Evolutionary conservation across 1,139 yeast species (phyloP), one percentile per base, ranked within the genome.

Genomic region (Yamadazyma aaseri): DNA sequence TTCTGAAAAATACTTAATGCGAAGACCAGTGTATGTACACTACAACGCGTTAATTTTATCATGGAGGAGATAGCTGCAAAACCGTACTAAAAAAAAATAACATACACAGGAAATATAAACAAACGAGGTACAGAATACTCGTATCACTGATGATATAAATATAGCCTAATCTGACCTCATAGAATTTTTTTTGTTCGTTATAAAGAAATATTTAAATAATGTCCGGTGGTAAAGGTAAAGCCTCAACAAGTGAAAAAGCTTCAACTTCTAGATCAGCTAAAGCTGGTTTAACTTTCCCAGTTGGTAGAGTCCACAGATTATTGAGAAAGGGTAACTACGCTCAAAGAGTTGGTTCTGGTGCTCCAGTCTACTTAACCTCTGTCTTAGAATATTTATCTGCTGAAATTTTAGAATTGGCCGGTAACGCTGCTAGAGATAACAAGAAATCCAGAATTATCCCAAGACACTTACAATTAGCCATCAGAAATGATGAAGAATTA

Each of bases 151-250:
- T 12, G 30, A 28, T 29, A 29, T 29, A 29, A 29, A 28, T 33
- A 33, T 24, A 22, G 10, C 29, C n/a, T 14, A 13, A 14, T 30
- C 36, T 35, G 34, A 35, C 38, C 34, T 29, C 28, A 32, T 32
- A 30, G 26, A 23, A 20, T 26, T 31, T 25, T 27, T 28, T 17
- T 26, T 31, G 22, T 26, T 28, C 28, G 16, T 32, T 28, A 17
- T 28, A 23, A 26, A 23, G 33, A 26, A 17, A 29, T n/a, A n/a
- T n/a, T n/a, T n/a, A n/a, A n/a, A 46, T 10, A 78, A 89, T 87
- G 96, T 86, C 97, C 65, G 96, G 96, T 69, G 97, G 97, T 70
- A 90, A 90, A 83, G 97, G 97, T 70, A 89, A 89, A 75, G 95
- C 96, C 63, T 94, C 95, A 58, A 73, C 95, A 53, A 65, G 86